phyloP scores from a whole-genome alignment of 176 grass and related monocot genomes.

The Zoysia pacifica region DNA sequence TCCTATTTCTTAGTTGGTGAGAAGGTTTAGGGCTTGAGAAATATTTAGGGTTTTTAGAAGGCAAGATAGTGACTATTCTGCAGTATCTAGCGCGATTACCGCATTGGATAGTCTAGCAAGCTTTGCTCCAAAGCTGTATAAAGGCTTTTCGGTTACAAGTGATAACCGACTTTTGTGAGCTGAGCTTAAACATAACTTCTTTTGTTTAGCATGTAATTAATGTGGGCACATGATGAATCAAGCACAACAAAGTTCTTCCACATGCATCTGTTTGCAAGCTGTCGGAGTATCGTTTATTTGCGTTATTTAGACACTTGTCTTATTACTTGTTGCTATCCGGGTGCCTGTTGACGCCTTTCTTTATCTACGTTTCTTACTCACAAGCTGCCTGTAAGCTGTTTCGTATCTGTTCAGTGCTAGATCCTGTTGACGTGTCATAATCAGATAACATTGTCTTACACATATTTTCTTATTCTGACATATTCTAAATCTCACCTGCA shows the following conservation, averaged over 20 bases:
- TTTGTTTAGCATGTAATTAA: conserved; percentile 24
- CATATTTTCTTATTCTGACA: conserved; percentile 19
- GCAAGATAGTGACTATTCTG: neutral
- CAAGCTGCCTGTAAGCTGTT: conserved; percentile 26
- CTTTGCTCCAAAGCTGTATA: neutral
- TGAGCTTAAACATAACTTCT: neutral
- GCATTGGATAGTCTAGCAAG: neutral
- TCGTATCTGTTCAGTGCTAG: neutral
- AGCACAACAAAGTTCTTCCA: conserved; percentile 9
- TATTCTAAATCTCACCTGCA: conserved; percentile 19
- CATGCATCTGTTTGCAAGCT: conserved; percentile 30
- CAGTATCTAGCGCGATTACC: neutral
- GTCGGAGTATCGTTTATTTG: conserved; percentile 1
- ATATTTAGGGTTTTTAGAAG: neutral
- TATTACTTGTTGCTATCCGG: conserved; percentile 1
- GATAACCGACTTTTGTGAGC: neutral
- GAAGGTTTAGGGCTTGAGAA: conserved; percentile 8
- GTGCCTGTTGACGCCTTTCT: neutral
- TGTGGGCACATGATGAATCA: conserved; percentile 24
- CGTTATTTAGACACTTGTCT: neutral
- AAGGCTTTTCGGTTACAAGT: conserved; percentile 20
- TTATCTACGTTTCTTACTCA: conserved; percentile 2
- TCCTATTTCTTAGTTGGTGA: neutral
- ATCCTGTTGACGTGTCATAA: neutral
- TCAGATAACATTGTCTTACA: neutral